phyloP scores from a whole-genome alignment of 805 yeast species.

The Danielia oregonensis region DNA sequence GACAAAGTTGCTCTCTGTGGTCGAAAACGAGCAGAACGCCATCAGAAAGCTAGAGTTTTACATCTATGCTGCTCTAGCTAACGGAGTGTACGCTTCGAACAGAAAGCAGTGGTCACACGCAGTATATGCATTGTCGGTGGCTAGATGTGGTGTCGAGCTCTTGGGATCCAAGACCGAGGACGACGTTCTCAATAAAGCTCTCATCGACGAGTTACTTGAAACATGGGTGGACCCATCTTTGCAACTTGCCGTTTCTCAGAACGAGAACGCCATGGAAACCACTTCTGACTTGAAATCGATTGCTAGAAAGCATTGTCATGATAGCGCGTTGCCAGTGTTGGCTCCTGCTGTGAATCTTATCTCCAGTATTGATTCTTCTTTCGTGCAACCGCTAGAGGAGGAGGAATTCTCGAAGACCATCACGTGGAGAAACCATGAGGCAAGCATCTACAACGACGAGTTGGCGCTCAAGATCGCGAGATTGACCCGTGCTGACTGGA shows the following conservation, averaged over 20 bases:
- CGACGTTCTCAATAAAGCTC: conserved; percentile 24
- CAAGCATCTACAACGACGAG: conserved; percentile 65
- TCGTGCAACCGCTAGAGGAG: conserved; percentile 28
- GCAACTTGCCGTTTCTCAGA: conserved; percentile 48
- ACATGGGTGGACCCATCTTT: conserved; percentile 65
- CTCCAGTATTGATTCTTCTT: conserved; percentile 30
- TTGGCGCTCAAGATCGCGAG: conserved; percentile 57
- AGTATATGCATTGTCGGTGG: conserved; percentile 50
- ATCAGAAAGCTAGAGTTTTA: conserved; percentile 27
- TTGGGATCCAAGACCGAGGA: conserved; percentile 23
- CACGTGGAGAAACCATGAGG: conserved; percentile 53
- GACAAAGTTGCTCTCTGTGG: conserved; percentile 39
- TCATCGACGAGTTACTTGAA: conserved; percentile 55
- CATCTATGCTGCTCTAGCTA: conserved; percentile 44
- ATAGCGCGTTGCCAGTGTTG: conserved; percentile 27
- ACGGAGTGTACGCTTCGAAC: conserved; percentile 49
- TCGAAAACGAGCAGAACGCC: conserved; percentile 34
- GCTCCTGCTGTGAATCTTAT: conserved; percentile 41
- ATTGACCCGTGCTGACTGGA: conserved; percentile 26
- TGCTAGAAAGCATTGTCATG: conserved; percentile 42
- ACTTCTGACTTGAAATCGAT: conserved; percentile 48
- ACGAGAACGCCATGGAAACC: conserved; percentile 14
- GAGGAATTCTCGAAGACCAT: conserved; percentile 31
- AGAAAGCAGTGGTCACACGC: conserved; percentile 56
- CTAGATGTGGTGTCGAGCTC: conserved; percentile 58